phyloP scores from a whole-genome alignment of 192 early-diverging fungal genomes.

The Gryganskiella cystojenkinii region DNA sequence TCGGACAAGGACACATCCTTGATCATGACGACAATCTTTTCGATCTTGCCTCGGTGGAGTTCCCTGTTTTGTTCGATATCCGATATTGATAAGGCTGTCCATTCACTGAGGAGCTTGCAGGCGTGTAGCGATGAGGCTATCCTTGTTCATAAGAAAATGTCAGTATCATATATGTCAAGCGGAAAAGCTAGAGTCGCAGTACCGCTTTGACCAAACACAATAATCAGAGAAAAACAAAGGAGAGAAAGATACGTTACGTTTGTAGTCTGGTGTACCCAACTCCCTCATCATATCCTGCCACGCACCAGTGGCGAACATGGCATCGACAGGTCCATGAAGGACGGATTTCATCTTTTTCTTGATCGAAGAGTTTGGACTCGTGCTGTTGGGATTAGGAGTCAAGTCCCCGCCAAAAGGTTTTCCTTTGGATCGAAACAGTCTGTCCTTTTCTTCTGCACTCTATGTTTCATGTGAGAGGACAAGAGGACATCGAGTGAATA shows the following conservation, averaged over 20 bases:
- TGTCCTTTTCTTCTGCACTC: slow-evolving; percentile 39
- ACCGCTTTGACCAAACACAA: too few relatives aligned
- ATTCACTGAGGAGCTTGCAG: slow-evolving; percentile 9
- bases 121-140: slow-evolving; percentile 28
- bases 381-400: background rate
- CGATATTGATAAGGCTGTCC: slow-evolving; percentile 16
- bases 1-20: slow-evolving; percentile 33
- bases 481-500: background rate
- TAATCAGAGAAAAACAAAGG: background rate
- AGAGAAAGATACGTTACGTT: slow-evolving; percentile 9
- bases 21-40: slow-evolving; percentile 26
- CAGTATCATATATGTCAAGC: too few relatives aligned
- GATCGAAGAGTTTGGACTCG: slow-evolving; percentile 27
- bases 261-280: slow-evolving; percentile 23
- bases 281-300: slow-evolving; percentile 37
- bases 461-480: background rate
- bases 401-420: slow-evolving; percentile 12
- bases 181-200: too few relatives aligned
- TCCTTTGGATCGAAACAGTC: slow-evolving; percentile 27
- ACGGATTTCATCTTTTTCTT: slow-evolving; percentile 39
- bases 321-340: slow-evolving; percentile 25
- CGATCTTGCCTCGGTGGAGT: slow-evolving; percentile 27
- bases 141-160: too few relatives aligned
- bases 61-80: slow-evolving; percentile 27
- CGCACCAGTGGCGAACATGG: slow-evolving; percentile 28